phyloP scores from a whole-genome alignment of 164 flowering plant genomes.

The Aristolochia fimbriata region DNA sequence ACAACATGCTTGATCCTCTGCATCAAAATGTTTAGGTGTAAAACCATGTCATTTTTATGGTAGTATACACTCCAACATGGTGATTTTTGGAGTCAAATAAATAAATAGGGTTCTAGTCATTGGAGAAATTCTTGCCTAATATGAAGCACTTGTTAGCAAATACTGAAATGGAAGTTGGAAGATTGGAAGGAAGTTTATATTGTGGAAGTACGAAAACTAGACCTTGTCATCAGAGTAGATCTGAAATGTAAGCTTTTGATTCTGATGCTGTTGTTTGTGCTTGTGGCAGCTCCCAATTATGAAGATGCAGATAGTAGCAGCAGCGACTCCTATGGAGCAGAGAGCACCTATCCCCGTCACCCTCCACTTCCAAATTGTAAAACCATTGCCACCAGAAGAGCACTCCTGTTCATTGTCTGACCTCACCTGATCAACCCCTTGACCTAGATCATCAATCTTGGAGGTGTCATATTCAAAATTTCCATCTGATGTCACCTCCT shows the following conservation, averaged over 20 bases:
- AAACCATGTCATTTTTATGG: background rate
- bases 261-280: slow-evolving; percentile 23
- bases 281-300: slow-evolving; percentile 28
- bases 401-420: slow-evolving; percentile 12
- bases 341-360: slow-evolving; percentile 47
- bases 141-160: background rate
- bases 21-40: background rate
- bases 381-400: slow-evolving; percentile 13
- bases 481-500: slow-evolving; percentile 2
- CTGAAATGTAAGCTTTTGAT: slow-evolving; percentile 43
- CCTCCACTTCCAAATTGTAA: slow-evolving; percentile 37
- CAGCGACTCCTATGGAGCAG: slow-evolving; percentile 44
- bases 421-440: slow-evolving; percentile 3
- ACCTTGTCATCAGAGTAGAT: slow-evolving; percentile 55
- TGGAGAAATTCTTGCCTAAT: background rate
- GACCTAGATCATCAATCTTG: background rate
- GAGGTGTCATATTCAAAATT: slow-evolving; percentile 4
- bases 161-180: background rate
- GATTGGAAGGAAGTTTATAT: background rate
- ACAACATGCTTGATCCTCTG: slow-evolving; percentile 65
- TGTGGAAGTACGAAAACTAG: background rate
- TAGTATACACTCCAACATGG: background rate
- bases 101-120: background rate
- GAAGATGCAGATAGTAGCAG: slow-evolving; percentile 54
- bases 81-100: background rate